phyloP scores from a whole-genome alignment of 1,284 basidiomycete species.

The Thelephora terrestris region DNA sequence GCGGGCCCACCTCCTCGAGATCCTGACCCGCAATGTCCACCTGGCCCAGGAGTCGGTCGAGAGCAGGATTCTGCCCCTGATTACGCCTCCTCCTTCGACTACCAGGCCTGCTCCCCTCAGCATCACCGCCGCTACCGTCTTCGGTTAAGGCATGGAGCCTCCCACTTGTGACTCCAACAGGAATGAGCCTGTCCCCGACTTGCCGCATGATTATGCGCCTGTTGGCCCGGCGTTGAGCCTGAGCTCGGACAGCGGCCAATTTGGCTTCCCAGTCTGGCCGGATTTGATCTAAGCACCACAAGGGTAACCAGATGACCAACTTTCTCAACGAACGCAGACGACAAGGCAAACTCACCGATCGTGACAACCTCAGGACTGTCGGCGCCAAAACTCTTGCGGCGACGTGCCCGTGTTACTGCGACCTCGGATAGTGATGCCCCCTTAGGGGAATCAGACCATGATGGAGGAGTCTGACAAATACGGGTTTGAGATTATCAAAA shows the following conservation, averaged over 20 bases:
- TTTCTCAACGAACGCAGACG: background rate
- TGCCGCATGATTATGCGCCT: constrained; percentile 97
- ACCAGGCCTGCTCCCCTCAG: constrained; percentile 29
- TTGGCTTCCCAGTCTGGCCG: constrained; percentile 94
- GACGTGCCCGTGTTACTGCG: constrained; percentile 31
- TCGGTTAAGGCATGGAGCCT: constrained; percentile 61
- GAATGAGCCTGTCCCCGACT: constrained; percentile 93
- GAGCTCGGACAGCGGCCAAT: constrained; percentile 79
- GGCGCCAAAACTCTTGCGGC: constrained; percentile 68
- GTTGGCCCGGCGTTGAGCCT: constrained; percentile 84
- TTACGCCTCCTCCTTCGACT: constrained; percentile 50
- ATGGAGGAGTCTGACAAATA: constrained; percentile 23
- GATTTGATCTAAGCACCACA: constrained; percentile 60
- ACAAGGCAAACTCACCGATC: constrained; percentile 49
- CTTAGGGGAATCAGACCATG: constrained; percentile 43
- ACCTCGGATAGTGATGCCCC: constrained; percentile 26
- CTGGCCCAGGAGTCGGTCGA: constrained; percentile 49
- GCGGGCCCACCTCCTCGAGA: constrained; percentile 72
- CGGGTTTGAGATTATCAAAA: constrained; percentile 1
- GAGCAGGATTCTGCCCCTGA: constrained; percentile 35
- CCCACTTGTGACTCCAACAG: constrained; percentile 87
- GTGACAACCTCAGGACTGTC: constrained; percentile 85
- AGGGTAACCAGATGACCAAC: background rate
- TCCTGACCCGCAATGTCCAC: constrained; percentile 72
- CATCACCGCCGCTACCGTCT: constrained; percentile 28